phyloP scores from a whole-genome alignment of 176 grass and related monocot species.

The Triticum dicoccoides region DNA sequence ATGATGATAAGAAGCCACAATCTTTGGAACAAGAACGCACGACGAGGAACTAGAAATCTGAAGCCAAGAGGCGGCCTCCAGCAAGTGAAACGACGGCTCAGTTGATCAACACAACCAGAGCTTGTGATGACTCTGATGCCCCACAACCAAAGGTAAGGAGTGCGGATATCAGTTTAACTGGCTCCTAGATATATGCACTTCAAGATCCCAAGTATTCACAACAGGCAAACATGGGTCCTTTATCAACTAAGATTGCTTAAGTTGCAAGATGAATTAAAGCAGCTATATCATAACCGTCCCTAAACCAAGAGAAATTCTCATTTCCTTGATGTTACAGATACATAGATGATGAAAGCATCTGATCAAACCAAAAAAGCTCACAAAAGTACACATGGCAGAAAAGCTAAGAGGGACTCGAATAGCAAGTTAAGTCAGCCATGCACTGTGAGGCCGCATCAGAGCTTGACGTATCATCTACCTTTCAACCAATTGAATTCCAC shows the following conservation, averaged over 20 bases:
- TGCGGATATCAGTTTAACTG: neutral
- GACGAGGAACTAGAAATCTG: neutral
- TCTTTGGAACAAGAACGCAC: neutral
- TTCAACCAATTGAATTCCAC: neutral
- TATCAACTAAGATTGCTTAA: neutral
- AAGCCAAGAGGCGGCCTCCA: neutral
- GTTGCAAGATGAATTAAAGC: neutral
- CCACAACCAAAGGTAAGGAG: neutral
- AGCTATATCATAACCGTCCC: neutral
- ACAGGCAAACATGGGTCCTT: neutral
- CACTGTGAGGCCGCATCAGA: neutral
- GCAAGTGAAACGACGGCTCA: neutral
- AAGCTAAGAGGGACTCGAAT: neutral
- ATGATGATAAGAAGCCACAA: no score
- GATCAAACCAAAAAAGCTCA: neutral
- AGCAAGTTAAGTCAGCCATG: neutral
- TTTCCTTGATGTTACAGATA: neutral
- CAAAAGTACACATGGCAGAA: neutral
- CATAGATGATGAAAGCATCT: neutral
- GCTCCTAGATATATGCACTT: neutral
- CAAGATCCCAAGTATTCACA: neutral
- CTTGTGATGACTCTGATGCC: neutral
- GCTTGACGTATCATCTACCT: neutral
- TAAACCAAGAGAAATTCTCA: neutral
- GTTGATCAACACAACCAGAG: neutral